These are phyloP conservation scores for Pluteus cervinus DNA, from an alignment of 768 basidiomycete species.

Conservation along the genomic window DNA sequence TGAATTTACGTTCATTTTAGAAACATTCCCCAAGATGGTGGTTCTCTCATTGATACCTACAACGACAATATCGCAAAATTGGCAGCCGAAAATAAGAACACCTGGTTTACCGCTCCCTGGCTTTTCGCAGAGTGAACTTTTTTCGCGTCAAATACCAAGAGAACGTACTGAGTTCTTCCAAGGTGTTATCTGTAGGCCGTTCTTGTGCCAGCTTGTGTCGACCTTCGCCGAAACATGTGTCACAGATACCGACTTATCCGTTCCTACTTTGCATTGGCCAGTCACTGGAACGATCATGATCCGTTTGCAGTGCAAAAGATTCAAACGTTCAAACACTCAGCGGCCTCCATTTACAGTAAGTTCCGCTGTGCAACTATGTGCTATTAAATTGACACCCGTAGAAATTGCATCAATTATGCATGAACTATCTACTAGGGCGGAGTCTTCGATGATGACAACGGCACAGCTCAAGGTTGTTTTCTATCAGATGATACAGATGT, in stretches of 20 bases:
- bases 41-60: slow-evolving; percentile 62
- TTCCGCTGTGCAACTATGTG: slow-evolving; percentile 7
- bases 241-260: slow-evolving; percentile 79
- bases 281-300: slow-evolving; percentile 71
- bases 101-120: slow-evolving; percentile 95
- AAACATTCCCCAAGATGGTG: slow-evolving; percentile 70
- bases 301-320: slow-evolving; percentile 80
- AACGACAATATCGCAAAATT: slow-evolving; percentile 64
- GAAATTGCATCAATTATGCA: slow-evolving; percentile 72
- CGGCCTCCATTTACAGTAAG: slow-evolving; percentile 72
- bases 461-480: slow-evolving; percentile 61
- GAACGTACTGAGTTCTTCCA: neutral
- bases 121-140: slow-evolving; percentile 84
- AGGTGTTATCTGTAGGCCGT: slow-evolving; percentile 69
- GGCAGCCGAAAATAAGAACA: slow-evolving; percentile 40
- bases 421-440: slow-evolving; percentile 51
- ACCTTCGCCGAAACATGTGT: slow-evolving; percentile 1
- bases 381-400: slow-evolving; percentile 18
- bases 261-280: slow-evolving; percentile 60
- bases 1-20: slow-evolving; percentile 28
- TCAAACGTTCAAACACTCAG: slow-evolving; percentile 75
- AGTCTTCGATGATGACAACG: slow-evolving; percentile 35
- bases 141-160: slow-evolving; percentile 3
- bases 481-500: slow-evolving; percentile 86
- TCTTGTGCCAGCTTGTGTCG: slow-evolving; percentile 1